Evolutionary conservation across 345 rosid genomes (phyloP), one percentile per base, ranked within the genome.

Genomic region (Citropsis articulata): DNA sequence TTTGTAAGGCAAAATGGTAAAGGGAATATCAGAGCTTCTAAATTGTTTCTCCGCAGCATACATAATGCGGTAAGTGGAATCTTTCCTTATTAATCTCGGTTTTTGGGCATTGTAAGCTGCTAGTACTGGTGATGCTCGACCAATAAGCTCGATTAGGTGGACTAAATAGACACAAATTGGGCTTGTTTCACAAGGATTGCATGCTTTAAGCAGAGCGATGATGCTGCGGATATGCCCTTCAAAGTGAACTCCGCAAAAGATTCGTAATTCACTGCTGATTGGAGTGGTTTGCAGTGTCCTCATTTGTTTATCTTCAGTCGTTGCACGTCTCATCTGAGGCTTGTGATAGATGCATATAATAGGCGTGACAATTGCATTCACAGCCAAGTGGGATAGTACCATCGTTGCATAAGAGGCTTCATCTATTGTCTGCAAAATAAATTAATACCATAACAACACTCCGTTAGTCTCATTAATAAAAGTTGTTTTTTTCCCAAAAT

Each of bases 151-250:
- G 0, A 28, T 28, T 0, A 74, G 75, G 72, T 84, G 85, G 9
- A 81, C 50, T 1, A 70, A 77, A 9, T 83, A 76, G 24, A 70
- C 82, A 10, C 62, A 71, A 24, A 80, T 16, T 1, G 84, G 80
- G 45, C 82, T 82, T 5, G 1, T 7, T 6, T 1, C 10, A 45
- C 50, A 12, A 13, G 50, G 1, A 71, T 77, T 2, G 81, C 76
- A 42, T 76, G 87, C 81, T 77, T 87, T 79, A 3, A 87, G 79
- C 22, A 87, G 73, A 27, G 80, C 14, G 2, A 85, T 78, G 27
- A 80, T 73, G n/a, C 84, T 38, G 6, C 50, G 81, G 30, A 85
- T 82, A 60, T 79, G 68, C 50, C 12, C 79, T 60, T 87, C 90
- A 5, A n/a, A 6, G 67, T 82, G 84, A 76, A 85, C 71, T n/a